phyloP scores from a whole-genome alignment of 129 eudicot genomes.

The Flaveria brownii region DNA sequence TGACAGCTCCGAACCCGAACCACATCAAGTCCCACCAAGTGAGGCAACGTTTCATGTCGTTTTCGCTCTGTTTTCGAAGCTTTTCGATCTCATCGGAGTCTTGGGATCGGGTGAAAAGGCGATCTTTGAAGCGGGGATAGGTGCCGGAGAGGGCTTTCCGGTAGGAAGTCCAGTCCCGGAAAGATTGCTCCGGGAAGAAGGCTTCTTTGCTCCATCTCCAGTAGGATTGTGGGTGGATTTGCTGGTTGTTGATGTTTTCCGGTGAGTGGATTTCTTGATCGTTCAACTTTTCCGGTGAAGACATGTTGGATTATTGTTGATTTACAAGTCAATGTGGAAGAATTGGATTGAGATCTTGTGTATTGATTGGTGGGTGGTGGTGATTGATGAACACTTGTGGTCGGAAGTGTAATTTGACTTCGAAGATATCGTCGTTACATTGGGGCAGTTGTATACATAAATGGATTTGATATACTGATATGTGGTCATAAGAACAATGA shows the following conservation, averaged over 20 bases:
- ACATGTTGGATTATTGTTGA: conserved; percentile 22
- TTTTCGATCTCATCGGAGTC: conserved; percentile 52
- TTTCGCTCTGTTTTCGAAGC: conserved; percentile 54
- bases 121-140: conserved; percentile 50
- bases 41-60: conserved; percentile 63
- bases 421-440: not conserved
- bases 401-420: not conserved
- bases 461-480: not conserved
- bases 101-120: conserved; percentile 54
- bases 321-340: not conserved
- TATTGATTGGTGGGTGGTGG: not conserved
- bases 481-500: not conserved
- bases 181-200: conserved; percentile 73
- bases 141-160: conserved; percentile 50
- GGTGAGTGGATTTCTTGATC: conserved; percentile 34
- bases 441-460: conserved; percentile 5
- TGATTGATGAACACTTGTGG: not conserved
- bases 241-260: conserved; percentile 7
- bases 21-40: conserved; percentile 84
- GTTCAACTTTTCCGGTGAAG: conserved; percentile 29
- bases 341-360: too few relatives aligned
- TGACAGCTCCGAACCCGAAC: conserved; percentile 83
- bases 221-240: conserved; percentile 51
- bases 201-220: conserved; percentile 78
- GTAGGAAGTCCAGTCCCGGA: conserved; percentile 48